Conservation (phyloP, 192 early-diverging fungal genomes). For the Coemansia sp. region DNA sequence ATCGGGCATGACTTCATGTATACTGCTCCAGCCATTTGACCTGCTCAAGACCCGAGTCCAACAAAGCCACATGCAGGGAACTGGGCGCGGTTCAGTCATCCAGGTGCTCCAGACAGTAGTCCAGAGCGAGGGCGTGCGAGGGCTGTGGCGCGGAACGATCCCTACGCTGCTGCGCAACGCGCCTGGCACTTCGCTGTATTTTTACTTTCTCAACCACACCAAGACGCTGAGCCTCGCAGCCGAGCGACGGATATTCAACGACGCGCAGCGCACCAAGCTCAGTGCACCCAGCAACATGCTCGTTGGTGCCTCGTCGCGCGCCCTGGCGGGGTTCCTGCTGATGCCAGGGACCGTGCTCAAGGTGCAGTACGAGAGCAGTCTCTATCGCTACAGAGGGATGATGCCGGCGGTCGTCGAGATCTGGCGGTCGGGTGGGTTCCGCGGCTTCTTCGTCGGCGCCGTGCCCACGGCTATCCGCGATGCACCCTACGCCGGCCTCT, state of each 20-base stretch:
- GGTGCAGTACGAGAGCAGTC: constrained; percentile 85
- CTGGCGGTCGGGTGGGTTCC: constrained; percentile 62
- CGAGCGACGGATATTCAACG: constrained; percentile 19
- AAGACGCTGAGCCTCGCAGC: constrained; percentile 13
- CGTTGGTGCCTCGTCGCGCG: constrained; percentile 67
- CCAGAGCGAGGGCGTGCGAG: constrained; percentile 36
- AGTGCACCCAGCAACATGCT: constrained; percentile 66
- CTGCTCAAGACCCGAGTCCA: constrained; percentile 79
- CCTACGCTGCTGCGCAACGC: constrained; percentile 47
- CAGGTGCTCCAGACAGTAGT: constrained; percentile 57
- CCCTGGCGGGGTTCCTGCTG: constrained; percentile 76
- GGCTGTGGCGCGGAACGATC: constrained; percentile 54
- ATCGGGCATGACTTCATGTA: constrained; percentile 73
- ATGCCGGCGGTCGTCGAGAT: constrained; percentile 66
- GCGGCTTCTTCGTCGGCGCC: constrained; percentile 83
- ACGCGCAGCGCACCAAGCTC: constrained; percentile 28
- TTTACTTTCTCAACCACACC: constrained; percentile 57
- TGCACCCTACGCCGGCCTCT: constrained; percentile 87
- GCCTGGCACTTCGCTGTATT: constrained; percentile 60
- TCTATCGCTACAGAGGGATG: constrained; percentile 79
- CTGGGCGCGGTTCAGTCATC: background rate
- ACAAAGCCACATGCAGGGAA: constrained; percentile 41
- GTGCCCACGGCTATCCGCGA: constrained; percentile 86
- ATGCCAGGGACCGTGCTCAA: constrained; percentile 96
- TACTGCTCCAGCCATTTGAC: constrained; percentile 87